Base-by-base conservation (phyloP, 768 basidiomycete genomes). In the Scleroderma bovista region DNA sequence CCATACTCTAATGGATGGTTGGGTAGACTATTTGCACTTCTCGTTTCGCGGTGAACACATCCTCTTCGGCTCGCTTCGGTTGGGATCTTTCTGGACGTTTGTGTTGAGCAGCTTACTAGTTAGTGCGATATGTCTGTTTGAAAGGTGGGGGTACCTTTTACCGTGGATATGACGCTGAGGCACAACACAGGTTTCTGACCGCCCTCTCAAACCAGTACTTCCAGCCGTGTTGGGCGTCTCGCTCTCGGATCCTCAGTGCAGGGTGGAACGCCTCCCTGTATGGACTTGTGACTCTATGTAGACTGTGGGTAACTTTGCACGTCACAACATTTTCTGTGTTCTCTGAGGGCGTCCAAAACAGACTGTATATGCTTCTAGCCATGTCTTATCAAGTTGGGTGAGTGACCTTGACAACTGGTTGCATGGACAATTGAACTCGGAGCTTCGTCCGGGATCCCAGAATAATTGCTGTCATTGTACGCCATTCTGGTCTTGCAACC, bases 331-430 rank as follows among this genome's bases (percentile, higher is more conserved):
- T 12, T n/a, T 11, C 15, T 23, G 23, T 43, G 19, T 22, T 29
- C n/a, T 8, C 40, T 32, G 32, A 45, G n/a, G 50, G 55, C 50
- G 43, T 46, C 39, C 22, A 17, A 16, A 13, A 38, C 26, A 87
- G 85, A 48, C 66, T 77, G 52, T 88, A 87, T 59, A 87, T 88
- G 84, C 73, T 88, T 15, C 70, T 83, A 46, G 76, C 81, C 22
- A 87, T 87, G 84, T 79, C 84, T 19, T 79, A 83, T 54, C 78
- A 86, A 48, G 49, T 79, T n/a, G 77, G 82, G 86, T 86, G 59
- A 64, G 84, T 73, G 24, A 17, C 44, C 6, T 10, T 12, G 24
- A 17, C 24, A 26, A 29, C 24, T 6, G 2, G 22, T 17, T 33
- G 12, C 17, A 17, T 31, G 17, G 19, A 12, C 10, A 2, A 19